Conservation (phyloP, 306 rosid species). For the Quercus alba region DNA sequence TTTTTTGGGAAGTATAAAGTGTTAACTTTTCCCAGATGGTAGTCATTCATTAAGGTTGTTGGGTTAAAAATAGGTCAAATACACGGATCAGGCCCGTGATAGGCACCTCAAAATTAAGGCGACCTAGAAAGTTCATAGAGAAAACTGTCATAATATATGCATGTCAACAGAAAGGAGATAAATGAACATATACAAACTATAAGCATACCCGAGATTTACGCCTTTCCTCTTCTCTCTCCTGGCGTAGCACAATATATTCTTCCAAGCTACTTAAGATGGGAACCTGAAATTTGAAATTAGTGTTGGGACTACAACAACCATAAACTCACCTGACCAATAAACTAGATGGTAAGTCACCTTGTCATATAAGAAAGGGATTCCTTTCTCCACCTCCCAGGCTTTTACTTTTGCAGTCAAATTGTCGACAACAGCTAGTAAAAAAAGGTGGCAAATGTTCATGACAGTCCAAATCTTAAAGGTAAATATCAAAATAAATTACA, state of each 20-base stretch:
- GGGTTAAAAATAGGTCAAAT: background rate
- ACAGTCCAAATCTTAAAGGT: background rate
- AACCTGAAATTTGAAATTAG: slow-evolving; percentile 40
- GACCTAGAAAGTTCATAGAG: background rate
- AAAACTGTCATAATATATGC: background rate
- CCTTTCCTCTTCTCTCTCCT: slow-evolving; percentile 75
- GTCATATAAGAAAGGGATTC: slow-evolving; percentile 80
- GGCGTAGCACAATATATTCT: slow-evolving; percentile 52
- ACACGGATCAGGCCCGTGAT: background rate
- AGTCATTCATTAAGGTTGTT: background rate
- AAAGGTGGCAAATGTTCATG: slow-evolving; percentile 9
- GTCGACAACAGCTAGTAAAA: slow-evolving; percentile 59
- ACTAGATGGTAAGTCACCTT: slow-evolving; percentile 52
- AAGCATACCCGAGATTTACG: slow-evolving; percentile 75
- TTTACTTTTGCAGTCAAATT: slow-evolving; percentile 70
- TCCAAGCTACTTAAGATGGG: slow-evolving; percentile 56
- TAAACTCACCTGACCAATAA: background rate
- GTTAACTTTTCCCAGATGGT: background rate
- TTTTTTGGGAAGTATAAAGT: background rate
- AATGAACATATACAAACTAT: background rate
- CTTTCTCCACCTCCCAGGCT: slow-evolving; percentile 86
- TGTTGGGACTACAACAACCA: slow-evolving; percentile 4
- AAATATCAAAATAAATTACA: slow-evolving; percentile 2
- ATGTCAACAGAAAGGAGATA: background rate
- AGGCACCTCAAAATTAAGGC: too few species aligned